Evolutionary conservation across 2,329 filamentous ascomycete genomes (phyloP), one percentile per base, ranked within the genome.

Genomic region (Pyricularia sp.): DNA sequence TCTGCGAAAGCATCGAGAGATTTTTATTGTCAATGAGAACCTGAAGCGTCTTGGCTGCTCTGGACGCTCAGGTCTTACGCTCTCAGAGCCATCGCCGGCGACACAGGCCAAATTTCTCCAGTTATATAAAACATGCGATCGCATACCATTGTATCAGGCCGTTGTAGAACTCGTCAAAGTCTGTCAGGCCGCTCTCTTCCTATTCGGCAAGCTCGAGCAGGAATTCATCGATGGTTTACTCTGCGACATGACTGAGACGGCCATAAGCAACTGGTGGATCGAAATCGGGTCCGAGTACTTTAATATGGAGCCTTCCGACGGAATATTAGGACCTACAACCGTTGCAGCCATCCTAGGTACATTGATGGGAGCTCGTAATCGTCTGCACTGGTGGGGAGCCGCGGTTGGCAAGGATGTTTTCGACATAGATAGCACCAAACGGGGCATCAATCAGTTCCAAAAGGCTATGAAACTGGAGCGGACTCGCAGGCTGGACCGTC

Each of bases 181-280:
- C 36, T 98, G 94, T 73, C 95, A 99, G 78, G 88, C 93, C 42
- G 93, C 95, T 0, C 81, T 99, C 70, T 90, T 92, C 75, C 83
- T 97, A 70, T 99, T 97, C 78, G 92, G 90, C 68, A 93, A 94
- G 77, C 82, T 98, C 6, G 90, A 92, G n/a, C 86, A 90, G 33
- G 92, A 94, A 72, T 98, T 97, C 76, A 92, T 92, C 9, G 95
- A 99, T 75, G 95, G 95, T 0, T 81, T 97, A 28, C 85, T 99
- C 3, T 99, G 95, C 77, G 95, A 99, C 79, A 84, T 95, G 63
- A 98, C 95, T 0, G 95, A 99, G 77, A 90, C 86, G 71, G 93
- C 94, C 1, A 88, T 98, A 73, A 90, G 90, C 71, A 92, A 97
- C 77, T 99, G 95, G 95, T 98, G 95, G 95, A 90, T 92, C 1